These are phyloP conservation scores for Oidiodendron maius DNA, from an alignment of 495 filamentous ascomycete genomes.

Conservation along the genomic window DNA sequence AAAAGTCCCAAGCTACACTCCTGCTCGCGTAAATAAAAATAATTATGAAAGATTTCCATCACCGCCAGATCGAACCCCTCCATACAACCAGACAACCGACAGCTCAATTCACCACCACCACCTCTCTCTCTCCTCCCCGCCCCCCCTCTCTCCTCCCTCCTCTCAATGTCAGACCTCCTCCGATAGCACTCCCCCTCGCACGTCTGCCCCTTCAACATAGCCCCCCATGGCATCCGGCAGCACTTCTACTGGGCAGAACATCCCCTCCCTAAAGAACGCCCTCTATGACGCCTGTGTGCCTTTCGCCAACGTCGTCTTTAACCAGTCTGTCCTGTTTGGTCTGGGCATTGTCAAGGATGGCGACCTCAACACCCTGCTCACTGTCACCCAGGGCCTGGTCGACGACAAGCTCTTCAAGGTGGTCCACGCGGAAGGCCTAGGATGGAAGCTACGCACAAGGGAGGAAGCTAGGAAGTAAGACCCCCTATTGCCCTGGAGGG, in stretches of 20 bases:
- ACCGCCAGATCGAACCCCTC: no score
- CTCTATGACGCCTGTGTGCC: conserved; percentile 10
- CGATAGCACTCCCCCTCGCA: conserved; percentile 8
- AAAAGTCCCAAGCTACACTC: no score
- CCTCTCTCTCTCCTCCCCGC: neutral
- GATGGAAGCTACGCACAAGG: conserved; percentile 60
- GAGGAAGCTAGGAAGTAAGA: conserved; percentile 69
- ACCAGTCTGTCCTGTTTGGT: conserved; percentile 60
- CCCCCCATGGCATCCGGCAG: conserved; percentile 15
- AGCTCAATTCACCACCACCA: no score
- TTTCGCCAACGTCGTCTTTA: conserved; percentile 40
- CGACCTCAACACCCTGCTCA: conserved; percentile 50
- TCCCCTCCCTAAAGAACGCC: conserved; percentile 12
- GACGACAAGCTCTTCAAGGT: conserved; percentile 64
- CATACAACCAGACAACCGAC: no score
- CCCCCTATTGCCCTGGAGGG: neutral
- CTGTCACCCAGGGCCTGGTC: conserved; percentile 54
- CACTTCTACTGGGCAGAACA: no score
- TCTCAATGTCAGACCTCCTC: conserved; percentile 14
- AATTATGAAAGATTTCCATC: no score
- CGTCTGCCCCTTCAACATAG: neutral
- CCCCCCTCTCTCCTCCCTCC: no score
- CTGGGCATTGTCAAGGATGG: conserved; percentile 54
- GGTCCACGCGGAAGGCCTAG: conserved; percentile 46
- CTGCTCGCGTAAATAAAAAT: no score